Evolutionary conservation across 208 protist species (phyloP).

Genomic region (Leishmania arabica): DNA sequence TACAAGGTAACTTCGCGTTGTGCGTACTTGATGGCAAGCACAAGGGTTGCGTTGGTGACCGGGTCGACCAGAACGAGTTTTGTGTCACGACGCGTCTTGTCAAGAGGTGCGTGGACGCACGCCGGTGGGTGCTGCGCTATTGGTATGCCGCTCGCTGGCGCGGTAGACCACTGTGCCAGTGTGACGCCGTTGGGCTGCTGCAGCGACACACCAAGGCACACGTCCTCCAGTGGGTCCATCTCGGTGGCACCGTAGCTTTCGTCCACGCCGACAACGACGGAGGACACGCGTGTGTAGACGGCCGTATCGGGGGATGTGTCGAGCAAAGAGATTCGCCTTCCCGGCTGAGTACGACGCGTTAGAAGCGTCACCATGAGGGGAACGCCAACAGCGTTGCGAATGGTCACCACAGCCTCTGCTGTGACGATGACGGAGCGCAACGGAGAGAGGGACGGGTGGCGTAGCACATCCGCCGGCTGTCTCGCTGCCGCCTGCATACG

Average conservation of each 20-base stretch:
- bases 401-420: slow-evolving; percentile 45
- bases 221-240: slow-evolving; percentile 65
- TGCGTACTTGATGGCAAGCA: slow-evolving; percentile 51
- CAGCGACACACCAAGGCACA: slow-evolving; percentile 56
- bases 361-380: slow-evolving; percentile 55
- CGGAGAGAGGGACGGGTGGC: slow-evolving; percentile 17
- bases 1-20: slow-evolving; percentile 43
- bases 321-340: slow-evolving; percentile 29
- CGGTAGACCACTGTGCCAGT: slow-evolving; percentile 28
- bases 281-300: slow-evolving; percentile 42
- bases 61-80: slow-evolving; percentile 39
- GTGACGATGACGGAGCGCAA: slow-evolving; percentile 32
- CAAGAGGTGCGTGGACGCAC: slow-evolving; percentile 34
- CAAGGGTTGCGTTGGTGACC: slow-evolving; percentile 35
- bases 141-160: not conserved
- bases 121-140: slow-evolving; percentile 28
- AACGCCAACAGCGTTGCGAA: slow-evolving; percentile 60
- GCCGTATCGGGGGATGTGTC: slow-evolving; percentile 36
- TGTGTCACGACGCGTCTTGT: slow-evolving; percentile 18
- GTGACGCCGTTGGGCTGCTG: slow-evolving; percentile 54
- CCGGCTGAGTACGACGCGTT: slow-evolving; percentile 28
- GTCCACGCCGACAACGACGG: slow-evolving; percentile 34
- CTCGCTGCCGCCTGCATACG: slow-evolving; percentile 19
- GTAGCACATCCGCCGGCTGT: slow-evolving; percentile 26
- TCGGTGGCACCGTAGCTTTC: slow-evolving; percentile 47